Conservation (phyloP, 2,329 filamentous ascomycete genomes). For the Didymella lethalis region DNA sequence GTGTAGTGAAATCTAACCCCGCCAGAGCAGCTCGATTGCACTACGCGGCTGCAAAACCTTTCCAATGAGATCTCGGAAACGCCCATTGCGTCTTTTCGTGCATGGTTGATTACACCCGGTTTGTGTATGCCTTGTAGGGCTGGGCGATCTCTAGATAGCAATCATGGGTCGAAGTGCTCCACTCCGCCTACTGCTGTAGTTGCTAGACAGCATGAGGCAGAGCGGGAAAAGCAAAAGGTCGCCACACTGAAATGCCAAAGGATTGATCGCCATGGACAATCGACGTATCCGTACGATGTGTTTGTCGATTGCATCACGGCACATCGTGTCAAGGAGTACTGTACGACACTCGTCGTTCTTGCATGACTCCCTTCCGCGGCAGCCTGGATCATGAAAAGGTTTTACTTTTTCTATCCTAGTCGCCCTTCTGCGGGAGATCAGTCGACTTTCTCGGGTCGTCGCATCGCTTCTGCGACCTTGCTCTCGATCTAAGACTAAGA, state of each 20-base stretch:
- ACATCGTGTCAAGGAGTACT: slow-evolving; percentile 5
- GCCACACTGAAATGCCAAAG: background rate
- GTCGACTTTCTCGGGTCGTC: background rate
- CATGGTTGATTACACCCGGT: slow-evolving; percentile 5
- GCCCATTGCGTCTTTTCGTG: background rate
- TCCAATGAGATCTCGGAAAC: slow-evolving; percentile 5
- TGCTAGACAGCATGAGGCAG: background rate
- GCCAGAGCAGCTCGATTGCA: slow-evolving; percentile 9
- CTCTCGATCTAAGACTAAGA: background rate
- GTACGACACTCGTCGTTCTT: slow-evolving; percentile 8
- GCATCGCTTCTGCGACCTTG: background rate
- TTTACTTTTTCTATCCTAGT: slow-evolving; percentile 10
- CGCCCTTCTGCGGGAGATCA: background rate
- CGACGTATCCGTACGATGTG: background rate
- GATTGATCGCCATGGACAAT: background rate
- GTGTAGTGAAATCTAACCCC: slow-evolving; percentile 6
- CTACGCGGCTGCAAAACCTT: slow-evolving; percentile 5
- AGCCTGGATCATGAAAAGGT: background rate
- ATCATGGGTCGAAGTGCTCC: background rate
- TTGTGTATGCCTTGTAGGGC: slow-evolving; percentile 6
- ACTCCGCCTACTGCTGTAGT: background rate
- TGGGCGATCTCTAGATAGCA: background rate
- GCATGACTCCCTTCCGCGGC: slow-evolving; percentile 11
- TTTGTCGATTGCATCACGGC: slow-evolving; percentile 1
- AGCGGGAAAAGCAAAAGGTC: slow-evolving; percentile 5